Conservation (phyloP, 495 filamentous ascomycete genomes). For the Hyaloscypha finlandica region DNA sequence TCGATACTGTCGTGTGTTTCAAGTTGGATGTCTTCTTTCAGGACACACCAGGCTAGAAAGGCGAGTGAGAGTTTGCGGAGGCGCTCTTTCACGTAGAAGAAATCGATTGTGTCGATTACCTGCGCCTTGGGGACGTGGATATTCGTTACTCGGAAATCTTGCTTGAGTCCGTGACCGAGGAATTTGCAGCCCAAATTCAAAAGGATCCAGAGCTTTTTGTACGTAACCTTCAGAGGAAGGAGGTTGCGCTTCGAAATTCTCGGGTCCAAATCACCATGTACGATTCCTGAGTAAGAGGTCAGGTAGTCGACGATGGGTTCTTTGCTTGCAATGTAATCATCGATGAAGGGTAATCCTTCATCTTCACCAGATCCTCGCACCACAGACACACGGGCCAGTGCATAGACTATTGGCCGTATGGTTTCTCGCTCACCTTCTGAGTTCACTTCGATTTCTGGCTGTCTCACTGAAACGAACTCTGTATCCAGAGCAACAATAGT, state of each 20-base stretch:
- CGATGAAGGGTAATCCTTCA: conserved; percentile 86
- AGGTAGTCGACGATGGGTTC: conserved; percentile 96
- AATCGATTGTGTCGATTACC: conserved; percentile 87
- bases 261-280: conserved; percentile 77
- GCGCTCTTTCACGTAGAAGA: conserved; percentile 72
- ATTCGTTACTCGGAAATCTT: conserved; percentile 97
- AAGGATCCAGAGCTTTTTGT: conserved; percentile 97
- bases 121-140: conserved; percentile 92
- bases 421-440: conserved; percentile 85
- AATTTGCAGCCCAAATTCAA: conserved; percentile 93
- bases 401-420: conserved; percentile 80
- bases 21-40: conserved; percentile 89
- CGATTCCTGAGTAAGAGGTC: conserved; percentile 89
- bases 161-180: conserved; percentile 87
- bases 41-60: conserved; percentile 83
- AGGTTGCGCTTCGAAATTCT: conserved; percentile 71
- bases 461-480: conserved; percentile 89
- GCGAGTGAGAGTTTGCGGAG: conserved; percentile 80
- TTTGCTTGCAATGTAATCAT: conserved; percentile 91
- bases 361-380: conserved; percentile 73
- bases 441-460: conserved; percentile 90
- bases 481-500: conserved; percentile 89
- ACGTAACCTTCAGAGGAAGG: conserved; percentile 84
- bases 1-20: conserved; percentile 91
- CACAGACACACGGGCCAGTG: conserved; percentile 85